Evolutionary conservation across 179 eudicot species (phyloP).

Genomic region (Silene noctiflora): DNA sequence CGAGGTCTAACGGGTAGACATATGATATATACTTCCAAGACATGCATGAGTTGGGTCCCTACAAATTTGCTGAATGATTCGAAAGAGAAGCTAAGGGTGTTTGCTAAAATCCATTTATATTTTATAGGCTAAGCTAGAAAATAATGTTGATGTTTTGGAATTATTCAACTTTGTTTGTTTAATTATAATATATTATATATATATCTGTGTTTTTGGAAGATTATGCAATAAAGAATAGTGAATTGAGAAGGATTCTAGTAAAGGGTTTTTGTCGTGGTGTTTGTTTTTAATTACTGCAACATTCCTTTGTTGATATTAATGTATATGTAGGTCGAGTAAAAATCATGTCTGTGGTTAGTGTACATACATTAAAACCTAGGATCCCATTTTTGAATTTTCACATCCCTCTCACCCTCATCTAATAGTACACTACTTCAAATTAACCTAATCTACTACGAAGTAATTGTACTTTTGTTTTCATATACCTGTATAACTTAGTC

Average conservation of each 20-base stretch:
- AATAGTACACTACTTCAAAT: too few relatives aligned
- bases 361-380: not conserved
- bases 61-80: slow-evolving; percentile 18
- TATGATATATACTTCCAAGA: too few relatives aligned
- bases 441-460: too few relatives aligned
- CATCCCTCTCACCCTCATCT: not conserved
- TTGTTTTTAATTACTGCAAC: slow-evolving; percentile 28
- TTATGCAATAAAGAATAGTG: slow-evolving; percentile 20
- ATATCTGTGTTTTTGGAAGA: slow-evolving; percentile 25
- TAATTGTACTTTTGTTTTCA: too few relatives aligned
- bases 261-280: slow-evolving; percentile 23
- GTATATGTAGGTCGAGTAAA: not conserved
- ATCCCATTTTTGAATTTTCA: not conserved
- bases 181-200: not conserved
- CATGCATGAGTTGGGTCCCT: slow-evolving; percentile 16
- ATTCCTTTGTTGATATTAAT: slow-evolving; percentile 30
- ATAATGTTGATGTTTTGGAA: slow-evolving; percentile 9
- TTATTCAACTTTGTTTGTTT: not conserved
- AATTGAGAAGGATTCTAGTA: slow-evolving; percentile 7
- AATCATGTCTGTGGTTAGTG: not conserved
- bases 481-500: too few relatives aligned
- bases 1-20: too few relatives aligned
- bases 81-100: slow-evolving; percentile 14
- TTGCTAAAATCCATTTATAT: slow-evolving; percentile 27
- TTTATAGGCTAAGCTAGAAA: slow-evolving; percentile 6